phyloP scores from a whole-genome alignment of 106 monocot species.

The Gastrodia elata region DNA sequence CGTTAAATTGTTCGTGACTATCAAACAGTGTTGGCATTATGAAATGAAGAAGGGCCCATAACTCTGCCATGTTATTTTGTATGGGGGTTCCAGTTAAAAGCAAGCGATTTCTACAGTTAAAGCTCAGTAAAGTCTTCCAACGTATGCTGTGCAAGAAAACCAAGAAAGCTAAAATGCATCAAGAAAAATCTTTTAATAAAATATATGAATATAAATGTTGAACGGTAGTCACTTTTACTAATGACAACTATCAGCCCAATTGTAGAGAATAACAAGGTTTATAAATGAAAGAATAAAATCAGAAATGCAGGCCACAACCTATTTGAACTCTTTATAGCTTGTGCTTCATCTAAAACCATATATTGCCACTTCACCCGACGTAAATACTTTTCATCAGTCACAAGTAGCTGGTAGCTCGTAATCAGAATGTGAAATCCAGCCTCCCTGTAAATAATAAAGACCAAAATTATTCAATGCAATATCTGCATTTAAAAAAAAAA shows the following conservation, averaged over 20 bases:
- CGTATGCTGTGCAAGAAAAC: conserved; percentile 55
- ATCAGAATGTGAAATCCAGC: conserved; percentile 92
- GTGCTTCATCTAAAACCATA: conserved; percentile 99
- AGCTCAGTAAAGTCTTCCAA: conserved; percentile 93
- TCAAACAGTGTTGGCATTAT: conserved; percentile 99
- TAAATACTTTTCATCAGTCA: conserved; percentile 82
- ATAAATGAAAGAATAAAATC: not conserved
- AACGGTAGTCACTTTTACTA: not conserved
- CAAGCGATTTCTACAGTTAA: conserved; percentile 96
- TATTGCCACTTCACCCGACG: conserved; percentile 94
- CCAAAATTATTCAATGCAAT: not conserved
- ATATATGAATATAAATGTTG: not conserved
- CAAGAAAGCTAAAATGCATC: not conserved
- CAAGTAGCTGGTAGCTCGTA: conserved; percentile 93
- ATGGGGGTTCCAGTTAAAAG: conserved; percentile 97
- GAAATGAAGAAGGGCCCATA: conserved; percentile 98
- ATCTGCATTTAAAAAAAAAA: not conserved
- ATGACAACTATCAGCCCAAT: not conserved
- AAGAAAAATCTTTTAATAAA: not conserved
- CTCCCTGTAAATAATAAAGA: conserved; percentile 36
- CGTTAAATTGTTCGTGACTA: conserved; percentile 96
- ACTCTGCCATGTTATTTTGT: conserved; percentile 99
- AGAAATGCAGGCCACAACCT: conserved; percentile 36
- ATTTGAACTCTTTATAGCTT: conserved; percentile 96
- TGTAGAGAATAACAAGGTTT: not conserved